phyloP scores from a whole-genome alignment of 768 basidiomycete species.

The Tulasnella sp. region DNA sequence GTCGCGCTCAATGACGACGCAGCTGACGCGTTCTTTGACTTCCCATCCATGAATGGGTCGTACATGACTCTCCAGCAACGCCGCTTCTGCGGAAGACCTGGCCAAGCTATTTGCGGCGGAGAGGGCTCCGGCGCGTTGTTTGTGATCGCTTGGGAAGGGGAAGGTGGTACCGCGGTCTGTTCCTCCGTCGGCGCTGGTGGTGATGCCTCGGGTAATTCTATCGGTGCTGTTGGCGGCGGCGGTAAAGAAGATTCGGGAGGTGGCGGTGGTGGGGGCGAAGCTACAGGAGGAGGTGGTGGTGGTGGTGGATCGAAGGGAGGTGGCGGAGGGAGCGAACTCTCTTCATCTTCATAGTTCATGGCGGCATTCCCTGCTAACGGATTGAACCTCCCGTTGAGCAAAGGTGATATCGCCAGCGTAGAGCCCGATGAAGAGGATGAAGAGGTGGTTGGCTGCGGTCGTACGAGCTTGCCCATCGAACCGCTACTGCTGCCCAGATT shows the following conservation, averaged over 20 bases:
- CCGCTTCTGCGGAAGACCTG: slow-evolving; percentile 13
- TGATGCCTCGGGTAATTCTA: slow-evolving; percentile 19
- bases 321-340: slow-evolving; percentile 28
- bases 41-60: slow-evolving; percentile 19
- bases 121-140: slow-evolving; percentile 13
- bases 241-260: slow-evolving; percentile 19
- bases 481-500: slow-evolving; percentile 3
- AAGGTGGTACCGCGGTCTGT: neutral
- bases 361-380: slow-evolving; percentile 26
- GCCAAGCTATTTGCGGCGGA: slow-evolving; percentile 8
- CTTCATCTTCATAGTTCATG: slow-evolving; percentile 20
- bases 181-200: slow-evolving; percentile 5
- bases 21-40: slow-evolving; percentile 15
- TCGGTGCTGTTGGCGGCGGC: no score
- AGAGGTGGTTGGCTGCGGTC: slow-evolving; percentile 26
- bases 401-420: neutral
- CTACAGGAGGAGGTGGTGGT: slow-evolving; percentile 23
- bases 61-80: slow-evolving; percentile 19
- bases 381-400: slow-evolving; percentile 9
- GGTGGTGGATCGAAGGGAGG: slow-evolving; percentile 22
- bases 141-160: neutral
- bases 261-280: slow-evolving; percentile 17
- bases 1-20: slow-evolving; percentile 4
- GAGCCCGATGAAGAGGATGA: slow-evolving; percentile 23
- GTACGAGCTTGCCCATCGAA: slow-evolving; percentile 19